Evolutionary conservation across 2,329 filamentous ascomycete genomes (phyloP).

Genomic region (Monosporascus sp.): DNA sequence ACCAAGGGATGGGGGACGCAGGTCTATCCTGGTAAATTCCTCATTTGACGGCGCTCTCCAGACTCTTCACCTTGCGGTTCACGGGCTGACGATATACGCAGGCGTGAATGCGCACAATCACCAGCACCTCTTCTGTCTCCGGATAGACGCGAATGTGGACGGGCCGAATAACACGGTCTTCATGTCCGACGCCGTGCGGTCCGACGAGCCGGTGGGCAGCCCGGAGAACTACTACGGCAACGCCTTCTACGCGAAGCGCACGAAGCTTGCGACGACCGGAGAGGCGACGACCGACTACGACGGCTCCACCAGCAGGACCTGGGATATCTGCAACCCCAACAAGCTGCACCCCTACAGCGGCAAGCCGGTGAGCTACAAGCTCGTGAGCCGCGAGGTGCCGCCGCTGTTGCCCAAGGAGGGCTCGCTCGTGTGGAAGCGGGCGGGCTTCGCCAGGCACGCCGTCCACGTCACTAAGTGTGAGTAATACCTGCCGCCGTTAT

Average conservation of each 20-base stretch:
- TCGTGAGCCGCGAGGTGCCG: conserved; percentile 82
- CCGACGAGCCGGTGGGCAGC: conserved; percentile 71
- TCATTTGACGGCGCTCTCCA: not conserved
- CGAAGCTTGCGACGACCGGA: conserved; percentile 65
- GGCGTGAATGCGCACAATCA: conserved; percentile 93
- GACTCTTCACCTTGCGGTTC: not conserved
- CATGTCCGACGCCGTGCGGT: conserved; percentile 69
- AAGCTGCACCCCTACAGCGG: conserved; percentile 81
- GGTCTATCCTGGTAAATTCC: conserved; percentile 62
- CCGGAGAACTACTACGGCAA: conserved; percentile 85
- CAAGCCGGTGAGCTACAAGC: conserved; percentile 82
- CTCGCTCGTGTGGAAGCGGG: conserved; percentile 82
- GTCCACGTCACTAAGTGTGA: conserved; percentile 86
- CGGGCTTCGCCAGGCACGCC: conserved; percentile 80
- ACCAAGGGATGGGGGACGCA: conserved; percentile 85
- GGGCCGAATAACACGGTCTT: conserved; percentile 81
- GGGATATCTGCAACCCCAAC: conserved; percentile 84
- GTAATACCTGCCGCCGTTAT: conserved; percentile 19
- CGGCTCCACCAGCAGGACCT: conserved; percentile 71
- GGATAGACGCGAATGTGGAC: conserved; percentile 82
- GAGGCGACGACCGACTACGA: conserved; percentile 76
- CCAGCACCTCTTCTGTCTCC: conserved; percentile 89
- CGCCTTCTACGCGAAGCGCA: conserved; percentile 81
- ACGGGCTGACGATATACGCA: conserved; percentile 12
- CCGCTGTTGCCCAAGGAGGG: conserved; percentile 73